A percentile compares a stretch with the other conserved stretches of the same genome.
Conservation (phyloP, 2,329 filamentous ascomycete genomes). For the Colletotrichum sp. region DNA sequence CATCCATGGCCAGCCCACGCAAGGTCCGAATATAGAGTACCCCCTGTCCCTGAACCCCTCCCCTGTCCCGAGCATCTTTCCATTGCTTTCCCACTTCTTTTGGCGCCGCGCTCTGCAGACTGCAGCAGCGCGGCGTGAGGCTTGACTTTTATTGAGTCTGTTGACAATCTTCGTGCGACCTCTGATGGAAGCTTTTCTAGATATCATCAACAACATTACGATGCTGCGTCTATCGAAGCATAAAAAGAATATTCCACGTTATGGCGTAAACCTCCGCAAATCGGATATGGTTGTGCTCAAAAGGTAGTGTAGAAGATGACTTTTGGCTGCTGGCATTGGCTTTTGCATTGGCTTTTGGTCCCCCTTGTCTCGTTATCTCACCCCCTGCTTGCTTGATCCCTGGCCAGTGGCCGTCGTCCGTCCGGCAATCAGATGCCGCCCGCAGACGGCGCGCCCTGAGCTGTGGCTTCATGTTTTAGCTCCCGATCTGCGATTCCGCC, state of each 20-base stretch:
- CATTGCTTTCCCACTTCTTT: background rate
- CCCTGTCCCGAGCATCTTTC: background rate
- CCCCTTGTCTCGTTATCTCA: background rate
- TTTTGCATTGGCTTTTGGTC: background rate
- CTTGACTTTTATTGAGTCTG: background rate
- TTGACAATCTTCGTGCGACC: background rate
- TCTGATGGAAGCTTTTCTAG: rapidly evolving
- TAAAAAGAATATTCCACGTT: rapidly evolving
- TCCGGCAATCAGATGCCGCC: slow-evolving; percentile 13
- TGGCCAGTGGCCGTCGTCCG: slow-evolving; percentile 7
- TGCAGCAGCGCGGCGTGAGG: background rate
- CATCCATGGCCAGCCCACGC: background rate
- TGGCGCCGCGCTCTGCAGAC: background rate
- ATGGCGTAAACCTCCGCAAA: background rate
- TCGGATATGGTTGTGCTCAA: background rate
- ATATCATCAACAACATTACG: background rate
- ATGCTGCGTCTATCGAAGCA: background rate
- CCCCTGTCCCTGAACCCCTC: background rate
- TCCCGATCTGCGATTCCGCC: background rate
- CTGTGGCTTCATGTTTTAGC: background rate
- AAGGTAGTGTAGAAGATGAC: background rate
- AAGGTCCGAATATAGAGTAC: slow-evolving; percentile 12
- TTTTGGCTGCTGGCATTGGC: background rate
- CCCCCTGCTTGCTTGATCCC: background rate
- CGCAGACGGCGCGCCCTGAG: background rate